A percentile compares a stretch with the other conserved stretches of the same genome.
phyloP scores from a whole-genome alignment of 495 filamentous ascomycete species.

The Xylaria palmicola region DNA sequence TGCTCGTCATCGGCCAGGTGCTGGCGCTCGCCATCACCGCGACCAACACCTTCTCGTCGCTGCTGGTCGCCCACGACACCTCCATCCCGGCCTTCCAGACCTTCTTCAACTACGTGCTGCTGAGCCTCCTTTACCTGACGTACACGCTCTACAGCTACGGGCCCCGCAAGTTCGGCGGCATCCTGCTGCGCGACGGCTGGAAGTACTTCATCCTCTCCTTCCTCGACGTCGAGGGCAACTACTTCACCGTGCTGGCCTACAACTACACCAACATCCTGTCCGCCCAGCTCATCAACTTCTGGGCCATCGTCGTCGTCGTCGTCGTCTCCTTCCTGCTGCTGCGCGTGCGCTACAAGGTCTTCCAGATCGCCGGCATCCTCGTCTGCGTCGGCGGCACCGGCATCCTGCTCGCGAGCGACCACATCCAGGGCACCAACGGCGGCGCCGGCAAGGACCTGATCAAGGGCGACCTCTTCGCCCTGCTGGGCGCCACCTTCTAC shows the following conservation, averaged over 20 bases:
- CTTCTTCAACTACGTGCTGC: conserved; percentile 88
- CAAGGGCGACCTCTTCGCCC: conserved; percentile 89
- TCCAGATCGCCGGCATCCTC: conserved; percentile 82
- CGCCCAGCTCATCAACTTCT: conserved; percentile 96
- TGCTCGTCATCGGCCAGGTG: conserved; percentile 79
- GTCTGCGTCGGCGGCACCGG: conserved; percentile 93
- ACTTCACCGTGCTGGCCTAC: conserved; percentile 94
- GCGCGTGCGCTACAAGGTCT: conserved; percentile 79
- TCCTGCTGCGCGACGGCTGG: conserved; percentile 76
- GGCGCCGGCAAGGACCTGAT: conserved; percentile 65
- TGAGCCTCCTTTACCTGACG: conserved; percentile 77
- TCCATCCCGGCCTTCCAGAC: conserved; percentile 97
- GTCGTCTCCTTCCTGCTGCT: conserved; percentile 78
- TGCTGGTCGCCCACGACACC: conserved; percentile 66
- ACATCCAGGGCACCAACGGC: conserved; percentile 70
- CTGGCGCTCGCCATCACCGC: conserved; percentile 84
- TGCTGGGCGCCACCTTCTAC: conserved; percentile 87
- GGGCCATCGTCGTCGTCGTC: conserved; percentile 94
- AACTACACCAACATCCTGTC: conserved; percentile 87
- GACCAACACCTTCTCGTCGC: conserved; percentile 81
- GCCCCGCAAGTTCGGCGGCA: conserved; percentile 60
- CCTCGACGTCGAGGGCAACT: conserved; percentile 94
- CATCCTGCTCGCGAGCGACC: conserved; percentile 81
- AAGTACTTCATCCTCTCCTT: conserved; percentile 92
- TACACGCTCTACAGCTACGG: conserved; percentile 84